A percentile compares a stretch with the other conserved stretches of the same genome.
phyloP scores from a whole-genome alignment of 768 basidiomycete species.

The Auricularia heimuer region DNA sequence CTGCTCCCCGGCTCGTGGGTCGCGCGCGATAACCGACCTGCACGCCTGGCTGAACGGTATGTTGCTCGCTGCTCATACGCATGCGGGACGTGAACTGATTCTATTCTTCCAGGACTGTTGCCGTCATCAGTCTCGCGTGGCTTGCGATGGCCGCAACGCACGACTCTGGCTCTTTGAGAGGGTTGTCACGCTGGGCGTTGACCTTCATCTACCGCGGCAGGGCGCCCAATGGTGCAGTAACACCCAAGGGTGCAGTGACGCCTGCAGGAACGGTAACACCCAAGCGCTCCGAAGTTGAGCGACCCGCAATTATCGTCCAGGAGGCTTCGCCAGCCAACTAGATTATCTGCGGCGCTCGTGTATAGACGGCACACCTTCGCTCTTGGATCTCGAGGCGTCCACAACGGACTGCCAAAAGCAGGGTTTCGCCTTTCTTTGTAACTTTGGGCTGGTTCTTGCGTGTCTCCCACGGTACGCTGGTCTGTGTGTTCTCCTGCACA shows the following conservation, averaged over 20 bases:
- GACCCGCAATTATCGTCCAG: too few relatives aligned
- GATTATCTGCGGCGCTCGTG: too few relatives aligned
- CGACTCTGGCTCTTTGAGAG: constrained; percentile 55
- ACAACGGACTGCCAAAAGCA: too few relatives aligned
- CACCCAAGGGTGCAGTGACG: neutral
- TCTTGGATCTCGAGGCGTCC: too few relatives aligned
- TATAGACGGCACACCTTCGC: too few relatives aligned
- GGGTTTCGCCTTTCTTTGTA: too few relatives aligned
- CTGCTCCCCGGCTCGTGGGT: constrained; percentile 49
- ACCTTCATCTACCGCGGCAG: constrained; percentile 39
- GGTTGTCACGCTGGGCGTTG: constrained; percentile 63
- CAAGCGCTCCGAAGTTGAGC: too few relatives aligned
- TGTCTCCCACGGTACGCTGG: too few relatives aligned
- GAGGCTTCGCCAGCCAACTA: too few relatives aligned
- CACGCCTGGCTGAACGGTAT: constrained; percentile 45
- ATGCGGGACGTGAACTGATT: neutral
- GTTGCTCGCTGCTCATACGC: constrained; percentile 12
- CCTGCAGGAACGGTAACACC: too few relatives aligned
- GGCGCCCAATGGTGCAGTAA: neutral
- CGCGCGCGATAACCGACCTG: constrained; percentile 31
- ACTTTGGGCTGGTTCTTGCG: too few relatives aligned
- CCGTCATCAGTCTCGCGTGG: constrained; percentile 49
- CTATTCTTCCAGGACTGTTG: neutral
- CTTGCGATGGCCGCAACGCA: constrained; percentile 56
- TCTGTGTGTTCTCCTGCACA: too few relatives aligned